Base-by-base conservation (phyloP, 192 early-diverging fungal genomes). In the Coemansia sp. region DNA sequence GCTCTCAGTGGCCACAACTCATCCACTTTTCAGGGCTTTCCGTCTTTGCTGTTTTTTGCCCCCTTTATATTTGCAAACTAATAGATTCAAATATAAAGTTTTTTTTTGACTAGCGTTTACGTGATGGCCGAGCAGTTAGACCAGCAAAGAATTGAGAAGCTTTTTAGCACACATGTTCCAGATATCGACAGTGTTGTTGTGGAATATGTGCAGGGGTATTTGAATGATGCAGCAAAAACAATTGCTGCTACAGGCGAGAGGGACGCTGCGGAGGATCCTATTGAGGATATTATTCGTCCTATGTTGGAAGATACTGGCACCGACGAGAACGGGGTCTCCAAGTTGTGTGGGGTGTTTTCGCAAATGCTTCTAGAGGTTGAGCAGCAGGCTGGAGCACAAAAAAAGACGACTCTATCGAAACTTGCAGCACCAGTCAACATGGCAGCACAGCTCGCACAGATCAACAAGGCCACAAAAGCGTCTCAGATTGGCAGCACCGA, bases 161-260 rank as follows among this genome's bases (percentile, higher is more conserved):
- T 81, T 2, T 79, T 60, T 27, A 80, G 56, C 75, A 88, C 80
- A 46, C 76, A 86, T 30, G 85, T 91, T 30, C 91, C 91, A 14
- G 88, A 82, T 54, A 80, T 91, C 19, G 91, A 92, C 80, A 86
- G 88, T 24, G 82, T 90, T 27, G 87, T 92, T 70, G 71, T 91
- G 59, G 89, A 94, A 33, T 94, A 92, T 74, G 83, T 92, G 51
- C 82, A 84, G 53, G 90, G 88, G n/a, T 92, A 88, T 65, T 70
- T 93, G 4, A 73, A 78, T 53, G 89, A 90, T 32, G 85, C 81
- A 23, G 78, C 76, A 20, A 27, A 68, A 10, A 51, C 70, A 23
- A 71, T 78, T 58, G 63, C 65, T 24, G 53, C 66, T 11, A 60
- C 71, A 5, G 78, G 68, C 7, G 66, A 78, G 24, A 64, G 29